A percentile compares a stretch with the other conserved stretches of the same genome.
Evolutionary conservation across 2,329 filamentous ascomycete genomes (phyloP).

Genomic region (Nemania bipapillata): DNA sequence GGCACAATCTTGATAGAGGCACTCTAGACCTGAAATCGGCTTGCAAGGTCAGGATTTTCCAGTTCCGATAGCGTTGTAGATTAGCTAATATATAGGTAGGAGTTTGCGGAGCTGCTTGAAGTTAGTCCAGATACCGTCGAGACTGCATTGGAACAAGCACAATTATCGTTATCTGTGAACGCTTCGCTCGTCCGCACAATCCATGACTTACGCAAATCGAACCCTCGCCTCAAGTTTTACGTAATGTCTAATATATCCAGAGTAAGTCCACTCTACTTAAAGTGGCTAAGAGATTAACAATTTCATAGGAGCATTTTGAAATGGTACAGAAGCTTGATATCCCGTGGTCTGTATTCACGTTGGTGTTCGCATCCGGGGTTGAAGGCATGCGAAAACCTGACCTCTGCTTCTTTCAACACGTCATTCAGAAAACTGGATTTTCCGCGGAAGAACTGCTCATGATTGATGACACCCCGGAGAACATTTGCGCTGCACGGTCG

Average conservation of each 20-base stretch:
- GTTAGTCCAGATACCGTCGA: not conserved
- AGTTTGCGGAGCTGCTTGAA: not conserved
- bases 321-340: constrained; percentile 3
- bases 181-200: constrained; percentile 23
- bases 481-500: constrained; percentile 43
- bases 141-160: not conserved
- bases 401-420: constrained; percentile 40
- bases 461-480: constrained; percentile 40
- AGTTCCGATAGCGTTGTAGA: no score
- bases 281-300: not conserved
- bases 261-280: constrained; percentile 19
- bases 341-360: constrained; percentile 27
- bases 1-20: constrained; percentile 40
- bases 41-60: not conserved
- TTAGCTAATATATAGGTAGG: constrained; percentile 8
- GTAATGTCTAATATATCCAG: constrained; percentile 45
- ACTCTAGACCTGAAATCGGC: constrained; percentile 30
- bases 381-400: constrained; percentile 45
- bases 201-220: constrained; percentile 26
- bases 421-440: constrained; percentile 33
- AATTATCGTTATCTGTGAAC: constrained; percentile 15
- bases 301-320: constrained; percentile 15
- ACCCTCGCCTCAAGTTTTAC: constrained; percentile 36
- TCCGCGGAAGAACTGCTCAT: constrained; percentile 35
- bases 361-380: constrained; percentile 28